These are phyloP conservation scores for Mucor circinelloides DNA, from an alignment of 371 early-diverging fungal genomes.

Conservation along the genomic window DNA sequence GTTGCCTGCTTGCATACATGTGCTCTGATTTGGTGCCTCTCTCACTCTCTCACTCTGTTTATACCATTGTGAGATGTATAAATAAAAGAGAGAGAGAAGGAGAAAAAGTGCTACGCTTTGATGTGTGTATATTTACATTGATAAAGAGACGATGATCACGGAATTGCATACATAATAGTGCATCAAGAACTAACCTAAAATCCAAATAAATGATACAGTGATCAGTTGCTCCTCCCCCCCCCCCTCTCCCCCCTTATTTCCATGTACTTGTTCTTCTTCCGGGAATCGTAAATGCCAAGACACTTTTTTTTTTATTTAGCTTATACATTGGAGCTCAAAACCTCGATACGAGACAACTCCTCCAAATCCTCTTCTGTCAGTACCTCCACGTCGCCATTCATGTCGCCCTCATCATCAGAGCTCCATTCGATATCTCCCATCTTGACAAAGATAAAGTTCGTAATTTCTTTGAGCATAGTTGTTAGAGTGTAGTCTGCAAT, in stretches of 20 bases:
- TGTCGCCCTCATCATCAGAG: slow-evolving; percentile 8
- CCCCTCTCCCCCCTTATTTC: neutral
- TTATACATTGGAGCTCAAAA: slow-evolving; percentile 21
- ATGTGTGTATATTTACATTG: neutral
- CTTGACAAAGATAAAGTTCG: slow-evolving; percentile 36
- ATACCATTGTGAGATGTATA: neutral
- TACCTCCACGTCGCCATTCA: slow-evolving; percentile 6
- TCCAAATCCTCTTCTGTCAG: slow-evolving; percentile 28
- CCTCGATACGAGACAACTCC: slow-evolving; percentile 31
- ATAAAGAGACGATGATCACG: slow-evolving; percentile 5
- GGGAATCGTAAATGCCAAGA: neutral
- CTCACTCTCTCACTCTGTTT: no score
- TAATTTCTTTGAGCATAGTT: slow-evolving; percentile 33
- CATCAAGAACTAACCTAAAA: slow-evolving; percentile 11
- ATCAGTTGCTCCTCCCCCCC: neutral
- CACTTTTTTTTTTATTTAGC: neutral
- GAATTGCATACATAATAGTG: slow-evolving; percentile 4
- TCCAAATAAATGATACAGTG: slow-evolving; percentile 3
- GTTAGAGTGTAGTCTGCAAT: slow-evolving; percentile 43
- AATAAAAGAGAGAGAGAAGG: no score
- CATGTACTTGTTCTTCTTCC: neutral
- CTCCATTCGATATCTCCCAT: slow-evolving; percentile 41
- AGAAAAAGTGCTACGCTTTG: slow-evolving; percentile 7
- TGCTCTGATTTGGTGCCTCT: neutral
- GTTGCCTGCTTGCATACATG: neutral